Evolutionary conservation across 179 eudicot genomes (phyloP).

Genomic region (Monotropa hypopitys): DNA sequence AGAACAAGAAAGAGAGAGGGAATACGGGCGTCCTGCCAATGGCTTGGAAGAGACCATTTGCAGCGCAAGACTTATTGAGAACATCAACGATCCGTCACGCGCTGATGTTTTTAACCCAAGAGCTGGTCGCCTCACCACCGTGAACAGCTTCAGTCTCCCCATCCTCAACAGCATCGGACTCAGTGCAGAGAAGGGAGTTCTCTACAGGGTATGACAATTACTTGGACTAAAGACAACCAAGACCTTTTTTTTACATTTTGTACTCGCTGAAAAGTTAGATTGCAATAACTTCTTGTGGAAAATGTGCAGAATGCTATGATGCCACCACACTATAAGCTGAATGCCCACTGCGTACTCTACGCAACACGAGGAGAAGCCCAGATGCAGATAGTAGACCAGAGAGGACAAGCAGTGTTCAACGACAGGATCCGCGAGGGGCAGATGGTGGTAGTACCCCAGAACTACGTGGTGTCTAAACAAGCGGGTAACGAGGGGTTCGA

Average conservation of each 20-base stretch:
- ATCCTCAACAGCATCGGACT: constrained; percentile 40
- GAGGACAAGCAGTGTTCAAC: constrained; percentile 54
- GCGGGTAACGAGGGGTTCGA: constrained; percentile 59
- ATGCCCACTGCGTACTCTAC: constrained; percentile 51
- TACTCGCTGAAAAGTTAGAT: too few species aligned
- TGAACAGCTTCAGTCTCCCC: constrained; percentile 49
- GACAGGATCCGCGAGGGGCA: constrained; percentile 44
- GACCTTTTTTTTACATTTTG: too few species aligned
- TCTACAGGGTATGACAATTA: constrained; percentile 32
- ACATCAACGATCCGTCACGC: constrained; percentile 34
- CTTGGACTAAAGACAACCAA: too few species aligned
- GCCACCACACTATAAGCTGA: constrained; percentile 56
- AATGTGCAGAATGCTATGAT: constrained; percentile 45
- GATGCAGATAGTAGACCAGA: constrained; percentile 51
- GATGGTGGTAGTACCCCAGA: constrained; percentile 56
- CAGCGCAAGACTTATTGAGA: constrained; percentile 29
- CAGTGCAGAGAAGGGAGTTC: constrained; percentile 52
- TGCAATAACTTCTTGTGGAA: too few species aligned
- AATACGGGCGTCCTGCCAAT: constrained; percentile 12
- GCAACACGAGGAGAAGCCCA: constrained; percentile 37
- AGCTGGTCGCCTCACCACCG: constrained; percentile 42
- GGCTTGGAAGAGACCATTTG: constrained; percentile 64
- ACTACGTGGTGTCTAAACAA: constrained; percentile 44
- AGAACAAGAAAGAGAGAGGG: constrained; percentile 4
- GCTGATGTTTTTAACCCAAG: constrained; percentile 56